A percentile compares a stretch with the other conserved stretches of the same genome.
Conservation (phyloP, 495 filamentous ascomycete genomes). For the Jackrogersella minutella region DNA sequence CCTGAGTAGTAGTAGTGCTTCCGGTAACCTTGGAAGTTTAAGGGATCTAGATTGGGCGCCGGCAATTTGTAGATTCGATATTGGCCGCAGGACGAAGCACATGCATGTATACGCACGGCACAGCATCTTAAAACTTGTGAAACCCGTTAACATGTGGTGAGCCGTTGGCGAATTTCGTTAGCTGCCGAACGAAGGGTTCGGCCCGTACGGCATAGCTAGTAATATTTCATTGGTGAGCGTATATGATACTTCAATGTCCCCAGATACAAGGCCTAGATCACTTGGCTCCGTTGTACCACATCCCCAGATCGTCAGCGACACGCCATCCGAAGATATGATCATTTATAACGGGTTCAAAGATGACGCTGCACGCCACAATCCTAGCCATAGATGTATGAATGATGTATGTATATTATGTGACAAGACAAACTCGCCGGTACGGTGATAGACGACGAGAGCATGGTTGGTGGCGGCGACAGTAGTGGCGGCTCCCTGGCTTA, state of each 20-base stretch:
- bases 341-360: not conserved
- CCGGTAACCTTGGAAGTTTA: not conserved
- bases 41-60: not conserved
- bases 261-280: not conserved
- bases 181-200: not conserved
- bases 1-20: no score
- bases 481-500: not conserved
- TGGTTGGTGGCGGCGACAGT: not conserved
- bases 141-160: not conserved
- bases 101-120: not conserved
- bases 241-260: no score
- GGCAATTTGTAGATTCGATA: not conserved
- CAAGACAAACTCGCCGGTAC: not conserved
- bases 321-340: not conserved
- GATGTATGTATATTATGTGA: conserved; percentile 5
- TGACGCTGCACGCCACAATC: not conserved
- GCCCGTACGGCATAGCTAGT: not conserved
- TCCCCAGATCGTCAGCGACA: not conserved
- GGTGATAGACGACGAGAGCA: not conserved
- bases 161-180: not conserved
- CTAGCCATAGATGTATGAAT: not conserved
- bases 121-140: not conserved
- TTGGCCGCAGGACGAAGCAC: not conserved
- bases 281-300: not conserved
- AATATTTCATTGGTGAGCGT: not conserved